Percentiles rank a stretch among this genome's conserved stretches.
Evolutionary conservation across 2,329 filamentous ascomycete species (phyloP).

Genomic region (Arthrinium phaeospermum): DNA sequence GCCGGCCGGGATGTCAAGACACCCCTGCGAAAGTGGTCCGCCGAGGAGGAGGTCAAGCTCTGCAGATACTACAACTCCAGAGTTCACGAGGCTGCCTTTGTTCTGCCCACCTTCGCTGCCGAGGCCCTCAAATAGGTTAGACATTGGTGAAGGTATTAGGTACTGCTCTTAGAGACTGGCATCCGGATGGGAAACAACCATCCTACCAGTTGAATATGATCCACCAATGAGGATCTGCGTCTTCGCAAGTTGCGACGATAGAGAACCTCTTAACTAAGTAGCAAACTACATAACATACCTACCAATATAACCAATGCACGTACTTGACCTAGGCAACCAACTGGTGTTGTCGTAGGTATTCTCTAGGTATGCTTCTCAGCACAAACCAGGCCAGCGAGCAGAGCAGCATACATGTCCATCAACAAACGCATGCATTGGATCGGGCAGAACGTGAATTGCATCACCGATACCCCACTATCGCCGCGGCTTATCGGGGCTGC

Average conservation of each 20-base stretch:
- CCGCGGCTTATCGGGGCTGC: constrained; percentile 3
- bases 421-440: too few relatives aligned
- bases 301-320: not conserved
- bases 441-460: not conserved
- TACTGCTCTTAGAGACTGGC: not conserved
- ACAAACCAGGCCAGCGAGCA: not conserved
- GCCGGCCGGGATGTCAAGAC: constrained; percentile 80
- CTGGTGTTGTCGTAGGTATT: not conserved
- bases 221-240: not conserved
- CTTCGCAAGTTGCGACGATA: not conserved
- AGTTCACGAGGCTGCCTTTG: constrained; percentile 93
- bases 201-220: not conserved
- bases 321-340: not conserved
- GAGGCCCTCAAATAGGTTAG: constrained; percentile 66
- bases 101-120: constrained; percentile 92
- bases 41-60: constrained; percentile 89
- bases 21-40: constrained; percentile 80
- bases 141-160: not conserved
- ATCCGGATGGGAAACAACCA: not conserved
- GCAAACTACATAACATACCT: not conserved
- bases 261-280: not conserved
- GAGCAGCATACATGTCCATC: not conserved
- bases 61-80: constrained; percentile 98
- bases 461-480: constrained; percentile 11
- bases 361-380: too few relatives aligned